Evolutionary conservation across 2,329 filamentous ascomycete genomes (phyloP).

Genomic region (Xylaria sp.): DNA sequence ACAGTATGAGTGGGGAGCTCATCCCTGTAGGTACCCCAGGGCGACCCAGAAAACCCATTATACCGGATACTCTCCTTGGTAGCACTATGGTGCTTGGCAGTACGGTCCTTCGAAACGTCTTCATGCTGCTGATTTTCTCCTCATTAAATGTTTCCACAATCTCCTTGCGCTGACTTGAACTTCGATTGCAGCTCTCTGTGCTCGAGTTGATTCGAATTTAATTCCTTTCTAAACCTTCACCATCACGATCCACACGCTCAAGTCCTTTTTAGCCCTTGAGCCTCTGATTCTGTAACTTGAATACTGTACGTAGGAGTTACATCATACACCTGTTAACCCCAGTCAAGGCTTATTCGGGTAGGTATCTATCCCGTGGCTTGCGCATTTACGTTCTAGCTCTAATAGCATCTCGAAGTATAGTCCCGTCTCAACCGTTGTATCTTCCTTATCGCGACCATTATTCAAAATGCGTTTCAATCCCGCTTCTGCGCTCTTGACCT

Average conservation of each 20-base stretch:
- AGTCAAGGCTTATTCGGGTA: conserved; percentile 17
- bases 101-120: conserved; percentile 3
- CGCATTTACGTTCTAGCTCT: conserved; percentile 25
- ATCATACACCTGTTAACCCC: conserved; percentile 38
- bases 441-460: conserved; percentile 16
- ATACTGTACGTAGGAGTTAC: conserved; percentile 39
- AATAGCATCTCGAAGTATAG: conserved; percentile 28
- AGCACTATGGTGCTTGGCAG: conserved; percentile 19
- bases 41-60: too few relatives aligned
- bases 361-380: conserved; percentile 7
- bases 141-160: conserved; percentile 19
- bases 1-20: conserved; percentile 35
- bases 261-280: not conserved
- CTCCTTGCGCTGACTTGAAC: conserved; percentile 1
- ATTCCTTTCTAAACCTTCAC: not conserved
- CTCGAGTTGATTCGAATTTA: not conserved
- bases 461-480: conserved; percentile 67
- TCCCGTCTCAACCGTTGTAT: conserved; percentile 10
- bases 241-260: not conserved
- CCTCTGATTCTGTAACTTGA: conserved; percentile 11
- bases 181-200: not conserved
- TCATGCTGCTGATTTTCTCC: conserved; percentile 28
- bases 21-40: conserved; percentile 2
- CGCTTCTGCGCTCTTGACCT: conserved; percentile 59
- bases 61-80: not conserved